These are phyloP conservation scores for Priceomyces castillae DNA, from an alignment of 805 yeast genomes.

Conservation along the genomic window DNA sequence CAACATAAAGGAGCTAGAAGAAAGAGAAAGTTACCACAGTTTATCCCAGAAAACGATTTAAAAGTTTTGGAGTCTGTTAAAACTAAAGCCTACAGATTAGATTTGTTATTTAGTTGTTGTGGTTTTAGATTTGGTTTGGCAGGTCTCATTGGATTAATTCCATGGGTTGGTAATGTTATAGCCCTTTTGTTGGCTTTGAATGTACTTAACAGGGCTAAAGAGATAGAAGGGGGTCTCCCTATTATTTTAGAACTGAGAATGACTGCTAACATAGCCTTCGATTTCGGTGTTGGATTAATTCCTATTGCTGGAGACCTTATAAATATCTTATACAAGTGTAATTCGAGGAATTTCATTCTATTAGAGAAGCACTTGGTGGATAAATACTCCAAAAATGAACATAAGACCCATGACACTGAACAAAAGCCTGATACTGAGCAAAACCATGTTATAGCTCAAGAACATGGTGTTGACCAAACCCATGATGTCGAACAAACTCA, in stretches of 20 bases:
- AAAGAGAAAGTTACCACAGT: constrained; percentile 35
- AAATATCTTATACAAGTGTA: constrained; percentile 71
- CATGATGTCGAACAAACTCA: too few relatives aligned
- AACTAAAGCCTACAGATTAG: constrained; percentile 37
- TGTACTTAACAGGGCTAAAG: constrained; percentile 28
- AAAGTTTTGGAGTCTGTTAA: constrained; percentile 35
- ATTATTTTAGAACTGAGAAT: constrained; percentile 25
- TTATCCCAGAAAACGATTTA: constrained; percentile 32
- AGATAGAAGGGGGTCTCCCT: constrained; percentile 40
- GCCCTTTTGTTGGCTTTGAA: constrained; percentile 29
- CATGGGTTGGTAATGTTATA: constrained; percentile 40
- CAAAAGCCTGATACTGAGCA: neutral
- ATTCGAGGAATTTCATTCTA: constrained; percentile 67
- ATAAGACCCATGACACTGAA: too few relatives aligned
- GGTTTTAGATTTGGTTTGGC: constrained; percentile 44
- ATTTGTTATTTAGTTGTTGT: constrained; percentile 38
- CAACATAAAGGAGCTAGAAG: constrained; percentile 40
- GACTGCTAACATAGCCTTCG: constrained; percentile 40
- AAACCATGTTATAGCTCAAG: too few relatives aligned
- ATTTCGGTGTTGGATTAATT: constrained; percentile 45
- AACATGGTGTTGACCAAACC: too few relatives aligned
- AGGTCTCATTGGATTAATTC: constrained; percentile 39
- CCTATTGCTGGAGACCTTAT: constrained; percentile 77
- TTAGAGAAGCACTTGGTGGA: constrained; percentile 36
- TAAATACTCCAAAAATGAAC: constrained; percentile 19